Base-by-base conservation (phyloP, 2,329 filamentous ascomycete genomes). In the Aspergillus intermedius region DNA sequence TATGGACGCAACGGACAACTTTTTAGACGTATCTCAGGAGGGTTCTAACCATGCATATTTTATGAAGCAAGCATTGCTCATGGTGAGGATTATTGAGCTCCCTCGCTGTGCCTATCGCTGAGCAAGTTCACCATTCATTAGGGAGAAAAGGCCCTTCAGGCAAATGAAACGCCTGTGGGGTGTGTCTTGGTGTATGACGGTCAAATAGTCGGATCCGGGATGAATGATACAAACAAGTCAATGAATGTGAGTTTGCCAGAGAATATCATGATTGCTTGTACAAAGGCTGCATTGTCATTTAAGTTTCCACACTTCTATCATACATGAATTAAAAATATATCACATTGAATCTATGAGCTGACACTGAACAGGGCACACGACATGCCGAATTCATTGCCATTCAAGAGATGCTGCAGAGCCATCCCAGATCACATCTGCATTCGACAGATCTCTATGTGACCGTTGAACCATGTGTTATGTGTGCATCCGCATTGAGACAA, bases 381-480 rank as follows among this genome's bases (percentile, higher is more conserved):
- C 93, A 98, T 69, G 93, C 93, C 41, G 93, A 98, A 67, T 94
- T 97, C 64, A 84, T 97, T 71, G 93, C 91, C 43, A 78, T 98
- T 46, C 76, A 80, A 49, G 72, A 81, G 53, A 81, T 86, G 56
- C 74, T 87, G 42, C 72, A 78, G 19, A 77, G 77, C 46, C 79
- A 93, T 56, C 78, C 85, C 46, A 78, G 81, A 30, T 78, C 77
- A 10, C 80, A 91, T 54, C 76, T 97, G 57, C 76, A 75, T 35
- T 81, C 91, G 55, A 86, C 83, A 8, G 83, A 86, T 62, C 81
- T 98, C 45, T 98, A 98, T 69, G 93, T 98, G 44, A 98, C 93
- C 0, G 91, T 98, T 47, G 94, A 98, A 71, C 93, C 93, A 4
- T 98, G 93, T 68, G 89, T 98, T 73, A 98, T 98, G 93, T 98